Conservation (phyloP, 2,329 filamentous ascomycete genomes). For the Lachnellula occidentalis region DNA sequence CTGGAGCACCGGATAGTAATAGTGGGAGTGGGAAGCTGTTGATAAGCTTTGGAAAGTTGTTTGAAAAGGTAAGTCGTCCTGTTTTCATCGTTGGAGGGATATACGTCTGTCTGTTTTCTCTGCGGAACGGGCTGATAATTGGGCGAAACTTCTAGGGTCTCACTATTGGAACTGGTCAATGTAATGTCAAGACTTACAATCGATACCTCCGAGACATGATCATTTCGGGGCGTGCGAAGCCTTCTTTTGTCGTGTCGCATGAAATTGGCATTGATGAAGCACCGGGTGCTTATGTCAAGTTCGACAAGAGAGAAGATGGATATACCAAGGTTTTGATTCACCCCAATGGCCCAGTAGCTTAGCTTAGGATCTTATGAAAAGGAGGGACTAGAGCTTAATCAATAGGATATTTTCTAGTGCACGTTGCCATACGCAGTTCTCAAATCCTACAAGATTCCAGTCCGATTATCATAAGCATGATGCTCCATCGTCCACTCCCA, state of each 20-base stretch:
- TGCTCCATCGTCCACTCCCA: background rate
- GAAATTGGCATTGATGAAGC: constrained; percentile 59
- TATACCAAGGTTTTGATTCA: constrained; percentile 65
- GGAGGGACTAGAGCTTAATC: no score
- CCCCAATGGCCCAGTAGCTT: constrained; percentile 45
- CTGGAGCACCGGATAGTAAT: constrained; percentile 56
- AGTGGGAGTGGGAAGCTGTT: constrained; percentile 58
- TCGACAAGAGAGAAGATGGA: constrained; percentile 59
- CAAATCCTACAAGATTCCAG: background rate
- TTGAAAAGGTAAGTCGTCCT: constrained; percentile 51
- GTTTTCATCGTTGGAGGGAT: no score
- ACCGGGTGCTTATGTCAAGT: constrained; percentile 57
- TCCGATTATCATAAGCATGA: background rate
- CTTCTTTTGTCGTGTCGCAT: constrained; percentile 61
- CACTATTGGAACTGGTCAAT: constrained; percentile 56
- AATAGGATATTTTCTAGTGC: no score
- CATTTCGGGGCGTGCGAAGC: constrained; percentile 57
- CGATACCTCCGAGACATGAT: constrained; percentile 61
- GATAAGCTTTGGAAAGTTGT: constrained; percentile 61
- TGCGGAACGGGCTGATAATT: background rate
- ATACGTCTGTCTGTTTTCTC: background rate
- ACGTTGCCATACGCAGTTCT: no score
- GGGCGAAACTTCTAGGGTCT: constrained; percentile 41
- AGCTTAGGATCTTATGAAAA: background rate
- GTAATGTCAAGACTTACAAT: constrained; percentile 65